Conservation (phyloP, 805 yeast species). For the Lipomyces anomalus region DNA sequence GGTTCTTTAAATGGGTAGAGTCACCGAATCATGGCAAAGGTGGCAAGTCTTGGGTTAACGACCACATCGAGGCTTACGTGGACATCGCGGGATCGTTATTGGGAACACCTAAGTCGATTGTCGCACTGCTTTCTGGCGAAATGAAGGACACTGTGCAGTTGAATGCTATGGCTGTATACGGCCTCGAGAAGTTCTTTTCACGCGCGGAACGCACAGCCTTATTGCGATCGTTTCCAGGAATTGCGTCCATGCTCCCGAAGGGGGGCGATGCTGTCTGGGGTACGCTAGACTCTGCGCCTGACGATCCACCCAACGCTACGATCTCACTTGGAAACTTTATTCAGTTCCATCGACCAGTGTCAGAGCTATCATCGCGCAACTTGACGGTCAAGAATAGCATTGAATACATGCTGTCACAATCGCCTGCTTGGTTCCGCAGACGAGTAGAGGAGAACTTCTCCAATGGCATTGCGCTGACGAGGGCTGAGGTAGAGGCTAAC, state of each 20-base stretch:
- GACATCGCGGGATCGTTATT: slow-evolving; percentile 85
- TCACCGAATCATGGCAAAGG: slow-evolving; percentile 83
- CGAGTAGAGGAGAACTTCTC: slow-evolving; percentile 70
- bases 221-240: slow-evolving; percentile 85
- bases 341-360: slow-evolving; percentile 47
- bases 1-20: slow-evolving; percentile 94
- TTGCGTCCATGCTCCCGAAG: slow-evolving; percentile 93
- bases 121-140: slow-evolving; percentile 92
- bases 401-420: slow-evolving; percentile 52
- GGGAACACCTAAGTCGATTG: slow-evolving; percentile 92
- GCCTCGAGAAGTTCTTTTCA: slow-evolving; percentile 88
- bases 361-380: slow-evolving; percentile 44
- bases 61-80: slow-evolving; percentile 70
- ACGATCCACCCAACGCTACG: slow-evolving; percentile 29
- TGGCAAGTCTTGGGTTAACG: slow-evolving; percentile 84
- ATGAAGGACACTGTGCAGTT: slow-evolving; percentile 96
- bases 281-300: slow-evolving; percentile 57
- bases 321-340: slow-evolving; percentile 70
- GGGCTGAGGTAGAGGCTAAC: slow-evolving; percentile 55
- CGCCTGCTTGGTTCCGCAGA: slow-evolving; percentile 72
- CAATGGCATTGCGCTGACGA: slow-evolving; percentile 62
- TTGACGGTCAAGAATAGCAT: slow-evolving; percentile 64
- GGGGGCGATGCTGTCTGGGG: slow-evolving; percentile 96
- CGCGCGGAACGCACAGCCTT: slow-evolving; percentile 82
- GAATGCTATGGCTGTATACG: slow-evolving; percentile 87